Evolutionary conservation across 2,329 filamentous ascomycete genomes (phyloP), one percentile per base, ranked within the genome.

Genomic region (Knoxdaviesia proteae): DNA sequence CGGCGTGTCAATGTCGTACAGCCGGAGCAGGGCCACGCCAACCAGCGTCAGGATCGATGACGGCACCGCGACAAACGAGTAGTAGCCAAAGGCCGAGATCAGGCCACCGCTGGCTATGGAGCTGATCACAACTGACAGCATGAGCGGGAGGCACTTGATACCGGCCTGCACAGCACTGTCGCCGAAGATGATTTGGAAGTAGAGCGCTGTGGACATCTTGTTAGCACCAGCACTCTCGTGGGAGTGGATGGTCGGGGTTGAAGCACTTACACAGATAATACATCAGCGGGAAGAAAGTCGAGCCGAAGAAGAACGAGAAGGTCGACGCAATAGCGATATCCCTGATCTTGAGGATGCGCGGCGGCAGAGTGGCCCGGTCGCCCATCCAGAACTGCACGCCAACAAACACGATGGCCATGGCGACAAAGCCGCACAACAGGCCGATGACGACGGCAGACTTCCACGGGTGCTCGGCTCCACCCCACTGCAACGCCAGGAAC

Each of bases 401-500:
- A 36, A 66, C 48, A 46, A 77, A 77, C 32, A 65, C 47, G 44
- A 53, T 44, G 10, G 60, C 54, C 53, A 72, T 61, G 20, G 60
- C 52, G 1, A 53, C 67, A n/a, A 61, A 62, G 4, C 66, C 64
- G 6, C 64, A 58, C 43, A 74, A 64, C 20, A 74, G 55, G 1
- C 65, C 68, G 35, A 73, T 65, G 41, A 72, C 59, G 30, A 54
- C 58, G 8, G 61, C 53, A 54, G 58, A 61, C 44, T 52, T 58
- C 71, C 70, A 76, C 4, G 69, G 41, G 43, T 68, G 65, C 30
- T 63, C 53, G 36, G 62, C 57, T 6, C 71, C 71, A 9, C 69
- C 71, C 64, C 67, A 74, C 49, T 74, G 65, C 35, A 75, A 57
- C 6, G 68, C 70, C 4, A 76, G 59, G 6, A 75, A 55, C 8